These are phyloP conservation scores for Colletotrichum sublineola DNA, from an alignment of 2,329 filamentous ascomycete species.

Conservation along the genomic window DNA sequence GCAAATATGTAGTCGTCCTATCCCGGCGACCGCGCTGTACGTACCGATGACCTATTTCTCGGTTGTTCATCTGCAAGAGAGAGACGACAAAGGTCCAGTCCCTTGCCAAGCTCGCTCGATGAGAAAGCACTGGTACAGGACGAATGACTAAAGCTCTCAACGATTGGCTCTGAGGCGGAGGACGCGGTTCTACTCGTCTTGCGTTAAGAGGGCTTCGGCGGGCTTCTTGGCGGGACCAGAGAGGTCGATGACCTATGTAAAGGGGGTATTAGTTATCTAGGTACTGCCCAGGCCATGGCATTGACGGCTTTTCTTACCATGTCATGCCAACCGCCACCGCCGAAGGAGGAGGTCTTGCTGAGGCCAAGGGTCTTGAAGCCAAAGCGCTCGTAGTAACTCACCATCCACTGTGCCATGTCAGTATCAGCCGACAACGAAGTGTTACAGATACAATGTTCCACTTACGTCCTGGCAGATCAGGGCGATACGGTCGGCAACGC, in stretches of 20 bases:
- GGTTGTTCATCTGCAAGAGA: neutral
- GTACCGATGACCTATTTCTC: neutral
- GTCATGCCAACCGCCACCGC: slow-evolving; percentile 85
- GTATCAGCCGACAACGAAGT: slow-evolving; percentile 13
- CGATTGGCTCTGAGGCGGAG: neutral
- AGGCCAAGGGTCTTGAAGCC: slow-evolving; percentile 78
- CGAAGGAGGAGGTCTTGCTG: slow-evolving; percentile 77
- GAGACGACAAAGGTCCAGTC: neutral
- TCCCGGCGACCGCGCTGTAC: slow-evolving; percentile 6
- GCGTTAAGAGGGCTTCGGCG: slow-evolving; percentile 20
- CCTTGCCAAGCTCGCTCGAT: neutral
- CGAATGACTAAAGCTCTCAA: neutral
- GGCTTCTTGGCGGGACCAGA: slow-evolving; percentile 42
- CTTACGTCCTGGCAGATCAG: slow-evolving; percentile 81
- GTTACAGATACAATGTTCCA: slow-evolving; percentile 25
- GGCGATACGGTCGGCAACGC: slow-evolving; percentile 78
- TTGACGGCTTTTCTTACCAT: slow-evolving; percentile 69
- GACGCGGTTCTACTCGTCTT: slow-evolving; percentile 21
- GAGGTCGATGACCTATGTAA: slow-evolving; percentile 45
- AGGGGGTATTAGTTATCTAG: slow-evolving; percentile 14
- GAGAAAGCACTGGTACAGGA: neutral
- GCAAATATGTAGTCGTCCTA: slow-evolving; percentile 11
- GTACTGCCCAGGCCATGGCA: neutral
- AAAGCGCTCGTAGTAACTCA: slow-evolving; percentile 82
- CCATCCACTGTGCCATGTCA: slow-evolving; percentile 64